A percentile compares a stretch with the other conserved stretches of the same genome.
These are phyloP conservation scores for Calonectria hawksworthii DNA, from an alignment of 2,329 filamentous ascomycete genomes.

Conservation along the genomic window DNA sequence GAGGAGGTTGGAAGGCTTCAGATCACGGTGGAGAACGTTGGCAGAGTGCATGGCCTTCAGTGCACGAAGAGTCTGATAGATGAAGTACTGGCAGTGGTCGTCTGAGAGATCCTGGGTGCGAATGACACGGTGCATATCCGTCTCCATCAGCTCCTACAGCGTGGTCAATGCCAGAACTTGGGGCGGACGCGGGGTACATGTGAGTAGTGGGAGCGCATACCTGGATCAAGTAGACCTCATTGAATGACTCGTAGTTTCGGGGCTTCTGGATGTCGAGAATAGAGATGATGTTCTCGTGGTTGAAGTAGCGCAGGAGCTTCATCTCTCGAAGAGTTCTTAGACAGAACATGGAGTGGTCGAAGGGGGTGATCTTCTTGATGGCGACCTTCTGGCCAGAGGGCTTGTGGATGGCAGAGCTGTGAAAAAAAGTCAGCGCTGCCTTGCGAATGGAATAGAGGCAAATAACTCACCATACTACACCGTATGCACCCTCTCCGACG, in stretches of 20 bases:
- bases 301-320: conserved; percentile 99
- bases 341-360: conserved; percentile 99
- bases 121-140: conserved; percentile 99
- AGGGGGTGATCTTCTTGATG: conserved; percentile 99
- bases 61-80: conserved; percentile 98
- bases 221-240: conserved; percentile 98
- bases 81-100: conserved; percentile 99
- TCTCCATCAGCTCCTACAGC: conserved; percentile 94
- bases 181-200: background rate
- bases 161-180: background rate
- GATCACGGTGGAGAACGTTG: conserved; percentile 95
- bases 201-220: conserved; percentile 61
- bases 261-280: conserved; percentile 99
- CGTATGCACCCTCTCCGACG: conserved; percentile 97
- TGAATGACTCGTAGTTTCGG: conserved; percentile 94
- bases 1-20: conserved; percentile 97
- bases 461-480: conserved; percentile 89
- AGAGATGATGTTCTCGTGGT: conserved; percentile 99
- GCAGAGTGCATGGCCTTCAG: conserved; percentile 99
- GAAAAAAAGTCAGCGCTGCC: conserved; percentile 24
- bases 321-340: conserved; percentile 96
- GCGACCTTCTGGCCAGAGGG: conserved; percentile 98
- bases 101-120: conserved; percentile 98
- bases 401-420: conserved; percentile 95
- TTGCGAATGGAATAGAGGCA: background rate